These are phyloP conservation scores for Penicillium alfredii DNA, from an alignment of 495 filamentous ascomycete species.

Conservation along the genomic window DNA sequence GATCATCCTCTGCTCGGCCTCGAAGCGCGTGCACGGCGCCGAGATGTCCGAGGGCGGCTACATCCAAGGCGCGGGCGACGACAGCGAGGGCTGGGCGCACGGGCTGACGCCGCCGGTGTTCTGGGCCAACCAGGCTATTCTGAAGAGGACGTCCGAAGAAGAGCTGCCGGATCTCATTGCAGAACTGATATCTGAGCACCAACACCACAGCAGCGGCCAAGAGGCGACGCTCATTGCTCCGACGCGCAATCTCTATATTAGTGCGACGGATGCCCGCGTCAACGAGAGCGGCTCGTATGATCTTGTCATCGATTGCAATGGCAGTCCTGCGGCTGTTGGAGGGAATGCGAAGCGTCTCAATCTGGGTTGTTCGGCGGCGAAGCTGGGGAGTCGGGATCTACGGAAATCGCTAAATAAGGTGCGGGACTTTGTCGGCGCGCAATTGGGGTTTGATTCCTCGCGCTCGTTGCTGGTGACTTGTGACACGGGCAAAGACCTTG, in stretches of 20 bases:
- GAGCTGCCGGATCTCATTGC: conserved; percentile 61
- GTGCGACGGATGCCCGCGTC: conserved; percentile 12
- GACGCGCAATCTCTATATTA: conserved; percentile 37
- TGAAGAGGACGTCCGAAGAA: conserved; percentile 56
- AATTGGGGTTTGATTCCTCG: conserved; percentile 24
- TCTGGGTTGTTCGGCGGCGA: conserved; percentile 58
- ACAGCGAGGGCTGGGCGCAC: conserved; percentile 82
- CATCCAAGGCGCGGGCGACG: conserved; percentile 91
- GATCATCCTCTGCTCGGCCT: conserved; percentile 75
- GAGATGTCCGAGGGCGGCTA: conserved; percentile 71
- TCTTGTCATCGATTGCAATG: conserved; percentile 42
- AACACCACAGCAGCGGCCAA: conserved; percentile 15
- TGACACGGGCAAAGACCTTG: conserved; percentile 59
- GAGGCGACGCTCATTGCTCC: conserved; percentile 32
- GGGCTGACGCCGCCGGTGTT: conserved; percentile 72
- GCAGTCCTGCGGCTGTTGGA: conserved; percentile 25
- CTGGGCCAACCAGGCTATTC: conserved; percentile 56
- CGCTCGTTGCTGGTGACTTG: conserved; percentile 52
- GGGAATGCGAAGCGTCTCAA: conserved; percentile 44
- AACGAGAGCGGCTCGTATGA: conserved; percentile 28
- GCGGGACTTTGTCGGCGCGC: conserved; percentile 40
- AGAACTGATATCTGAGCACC: conserved; percentile 38
- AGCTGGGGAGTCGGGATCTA: conserved; percentile 69
- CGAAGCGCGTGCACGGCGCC: conserved; percentile 56
- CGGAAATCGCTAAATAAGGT: conserved; percentile 55